These are phyloP conservation scores for Corniculantispora saksenae DNA, from an alignment of 2,329 filamentous ascomycete genomes.

Conservation along the genomic window DNA sequence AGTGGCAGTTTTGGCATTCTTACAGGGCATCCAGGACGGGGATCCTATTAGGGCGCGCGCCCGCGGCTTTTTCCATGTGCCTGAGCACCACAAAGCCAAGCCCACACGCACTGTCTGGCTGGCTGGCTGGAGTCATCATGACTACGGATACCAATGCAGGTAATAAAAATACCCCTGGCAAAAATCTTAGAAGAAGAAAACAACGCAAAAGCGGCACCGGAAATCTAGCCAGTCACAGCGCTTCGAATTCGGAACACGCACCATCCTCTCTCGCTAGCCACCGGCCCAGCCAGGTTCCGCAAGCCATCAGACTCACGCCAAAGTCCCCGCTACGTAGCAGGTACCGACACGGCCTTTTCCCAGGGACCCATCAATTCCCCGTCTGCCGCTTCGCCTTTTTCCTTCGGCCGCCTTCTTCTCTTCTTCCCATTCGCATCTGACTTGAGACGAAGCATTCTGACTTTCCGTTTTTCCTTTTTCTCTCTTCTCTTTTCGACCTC, in stretches of 20 bases:
- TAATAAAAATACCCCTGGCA: background rate
- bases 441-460: background rate
- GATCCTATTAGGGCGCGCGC: background rate
- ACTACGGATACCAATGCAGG: background rate
- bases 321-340: background rate
- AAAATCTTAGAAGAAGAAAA: background rate
- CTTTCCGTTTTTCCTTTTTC: background rate
- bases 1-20: too few relatives aligned
- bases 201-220: background rate
- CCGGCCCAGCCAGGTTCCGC: conserved; percentile 11
- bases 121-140: background rate
- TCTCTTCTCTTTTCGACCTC: background rate
- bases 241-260: conserved; percentile 13
- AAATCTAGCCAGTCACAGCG: conserved; percentile 5
- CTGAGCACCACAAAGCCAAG: background rate
- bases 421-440: background rate
- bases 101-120: background rate
- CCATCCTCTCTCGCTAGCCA: background rate
- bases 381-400: background rate
- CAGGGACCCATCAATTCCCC: background rate
- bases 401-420: background rate
- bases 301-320: background rate
- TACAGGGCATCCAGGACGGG: background rate
- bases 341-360: background rate
- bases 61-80: background rate